Conservation (phyloP, 106 monocot genomes). For the Agapanthus africanus region DNA sequence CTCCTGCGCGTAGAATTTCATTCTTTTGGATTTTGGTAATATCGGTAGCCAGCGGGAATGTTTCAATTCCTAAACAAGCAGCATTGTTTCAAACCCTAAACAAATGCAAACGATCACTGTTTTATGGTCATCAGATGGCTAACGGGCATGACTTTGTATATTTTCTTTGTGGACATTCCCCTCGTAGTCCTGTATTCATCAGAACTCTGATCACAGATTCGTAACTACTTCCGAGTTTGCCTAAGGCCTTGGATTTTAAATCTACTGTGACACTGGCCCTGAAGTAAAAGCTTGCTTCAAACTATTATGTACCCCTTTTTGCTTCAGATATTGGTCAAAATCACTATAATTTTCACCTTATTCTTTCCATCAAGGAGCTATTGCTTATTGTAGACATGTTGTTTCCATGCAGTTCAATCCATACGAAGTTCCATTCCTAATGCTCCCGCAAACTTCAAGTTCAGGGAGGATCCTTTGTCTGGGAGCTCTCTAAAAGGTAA, state of each 20-base stretch:
- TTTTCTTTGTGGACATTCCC: background rate
- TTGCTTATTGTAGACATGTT: background rate
- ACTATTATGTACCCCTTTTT: background rate
- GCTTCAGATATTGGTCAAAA: too few relatives aligned
- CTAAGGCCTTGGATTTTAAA: background rate
- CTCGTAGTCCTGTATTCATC: background rate
- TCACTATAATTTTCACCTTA: background rate
- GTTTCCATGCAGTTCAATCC: constrained; percentile 28
- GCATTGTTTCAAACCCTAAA: too few relatives aligned
- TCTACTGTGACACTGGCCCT: background rate
- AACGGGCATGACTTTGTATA: background rate
- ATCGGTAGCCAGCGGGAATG: too few relatives aligned
- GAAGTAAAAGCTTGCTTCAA: background rate
- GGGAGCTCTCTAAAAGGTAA: constrained; percentile 59
- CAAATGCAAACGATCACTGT: too few relatives aligned
- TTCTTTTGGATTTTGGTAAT: background rate
- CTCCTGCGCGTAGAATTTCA: background rate
- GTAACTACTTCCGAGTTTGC: background rate
- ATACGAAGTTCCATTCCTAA: constrained; percentile 27
- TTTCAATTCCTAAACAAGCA: too few relatives aligned
- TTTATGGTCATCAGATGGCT: too few relatives aligned
- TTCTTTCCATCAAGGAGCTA: background rate
- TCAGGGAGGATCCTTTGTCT: constrained; percentile 39
- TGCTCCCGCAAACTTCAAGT: constrained; percentile 30
- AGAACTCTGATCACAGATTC: background rate